These are phyloP conservation scores for Kondoa malvinella DNA, from an alignment of 768 basidiomycete species.

Conservation along the genomic window DNA sequence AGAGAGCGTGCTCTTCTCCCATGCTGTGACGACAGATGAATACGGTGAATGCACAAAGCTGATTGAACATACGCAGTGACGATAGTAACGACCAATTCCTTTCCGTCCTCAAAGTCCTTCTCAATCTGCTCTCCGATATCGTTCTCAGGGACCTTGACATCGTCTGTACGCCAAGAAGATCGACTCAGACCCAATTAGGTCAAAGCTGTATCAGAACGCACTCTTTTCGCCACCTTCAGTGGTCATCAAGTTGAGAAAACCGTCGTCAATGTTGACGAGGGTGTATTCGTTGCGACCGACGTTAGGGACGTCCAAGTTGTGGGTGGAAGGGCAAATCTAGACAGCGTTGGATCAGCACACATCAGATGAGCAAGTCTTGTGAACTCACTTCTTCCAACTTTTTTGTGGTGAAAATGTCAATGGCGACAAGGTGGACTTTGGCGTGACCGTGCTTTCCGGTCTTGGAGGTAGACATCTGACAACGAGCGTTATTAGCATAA, in stretches of 20 bases:
- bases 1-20: constrained; percentile 82
- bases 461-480: constrained; percentile 99
- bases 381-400: constrained; percentile 54
- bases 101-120: constrained; percentile 59
- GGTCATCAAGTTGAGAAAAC: constrained; percentile 63
- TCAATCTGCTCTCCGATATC: constrained; percentile 59
- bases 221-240: constrained; percentile 42
- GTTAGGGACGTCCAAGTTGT: constrained; percentile 99
- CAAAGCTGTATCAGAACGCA: no score
- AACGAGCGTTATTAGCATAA: constrained; percentile 37
- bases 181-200: no score
- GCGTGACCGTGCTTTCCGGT: constrained; percentile 99
- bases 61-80: constrained; percentile 19
- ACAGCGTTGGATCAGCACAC: constrained; percentile 8
- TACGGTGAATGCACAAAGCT: constrained; percentile 8
- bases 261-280: constrained; percentile 41
- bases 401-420: constrained; percentile 98
- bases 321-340: constrained; percentile 81
- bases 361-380: constrained; percentile 1
- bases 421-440: constrained; percentile 93
- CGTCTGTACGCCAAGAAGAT: constrained; percentile 38
- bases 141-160: constrained; percentile 79
- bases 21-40: constrained; percentile 67
- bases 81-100: constrained; percentile 56
- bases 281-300: constrained; percentile 76